These are phyloP conservation scores for Penicillium sp. DNA, from an alignment of 2,329 filamentous ascomycete genomes.

Conservation along the genomic window DNA sequence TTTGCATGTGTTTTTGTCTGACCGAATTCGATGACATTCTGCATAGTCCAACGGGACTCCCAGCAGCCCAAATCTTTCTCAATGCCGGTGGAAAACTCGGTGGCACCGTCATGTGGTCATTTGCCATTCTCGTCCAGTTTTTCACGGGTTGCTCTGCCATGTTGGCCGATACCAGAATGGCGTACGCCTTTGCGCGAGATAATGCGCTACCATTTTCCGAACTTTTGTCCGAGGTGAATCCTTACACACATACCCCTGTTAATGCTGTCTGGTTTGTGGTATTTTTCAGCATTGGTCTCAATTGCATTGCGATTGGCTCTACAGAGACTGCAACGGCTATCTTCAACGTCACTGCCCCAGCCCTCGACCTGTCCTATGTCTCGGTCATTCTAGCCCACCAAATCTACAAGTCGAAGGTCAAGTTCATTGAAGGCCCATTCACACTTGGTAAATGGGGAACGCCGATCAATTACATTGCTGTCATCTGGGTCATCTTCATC, in stretches of 20 bases:
- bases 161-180: slow-evolving; percentile 59
- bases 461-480: slow-evolving; percentile 51
- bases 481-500: slow-evolving; percentile 59
- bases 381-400: slow-evolving; percentile 56
- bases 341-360: slow-evolving; percentile 50
- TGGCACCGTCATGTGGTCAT: slow-evolving; percentile 57
- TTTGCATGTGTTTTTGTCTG: slow-evolving; percentile 60
- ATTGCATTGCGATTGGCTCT: slow-evolving; percentile 44
- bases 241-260: slow-evolving; percentile 53
- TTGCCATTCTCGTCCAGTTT: slow-evolving; percentile 58
- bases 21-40: slow-evolving; percentile 54
- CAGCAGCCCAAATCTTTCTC: slow-evolving; percentile 55
- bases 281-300: slow-evolving; percentile 49
- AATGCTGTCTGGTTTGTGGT: slow-evolving; percentile 61
- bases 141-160: slow-evolving; percentile 61
- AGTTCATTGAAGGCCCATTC: slow-evolving; percentile 54
- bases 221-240: slow-evolving; percentile 50
- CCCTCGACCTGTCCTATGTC: slow-evolving; percentile 51
- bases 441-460: slow-evolving; percentile 53
- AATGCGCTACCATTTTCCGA: slow-evolving; percentile 57
- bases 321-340: slow-evolving; percentile 45
- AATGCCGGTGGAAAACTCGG: slow-evolving; percentile 54
- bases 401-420: slow-evolving; percentile 48
- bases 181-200: slow-evolving; percentile 56
- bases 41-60: slow-evolving; percentile 53